Evolutionary conservation across 495 filamentous ascomycete genomes (phyloP).

Genomic region (Platismatia glauca): DNA sequence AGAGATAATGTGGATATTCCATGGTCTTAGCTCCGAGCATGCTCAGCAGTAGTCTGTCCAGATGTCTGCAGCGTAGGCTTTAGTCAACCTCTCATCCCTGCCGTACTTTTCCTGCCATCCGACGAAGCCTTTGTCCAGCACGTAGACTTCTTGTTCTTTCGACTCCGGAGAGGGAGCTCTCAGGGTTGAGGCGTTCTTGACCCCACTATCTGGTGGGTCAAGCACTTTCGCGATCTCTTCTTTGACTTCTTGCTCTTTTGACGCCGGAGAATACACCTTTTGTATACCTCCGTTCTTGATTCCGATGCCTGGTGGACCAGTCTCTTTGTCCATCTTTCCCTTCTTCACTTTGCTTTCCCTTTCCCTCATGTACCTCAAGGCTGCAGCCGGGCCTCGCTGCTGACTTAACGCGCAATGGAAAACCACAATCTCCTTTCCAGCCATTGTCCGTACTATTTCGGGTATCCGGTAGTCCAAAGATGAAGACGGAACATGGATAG

Average conservation of each 20-base stretch:
- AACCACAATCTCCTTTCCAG: constrained; percentile 72
- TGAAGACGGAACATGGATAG: constrained; percentile 64
- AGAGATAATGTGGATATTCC: not conserved
- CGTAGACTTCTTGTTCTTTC: constrained; percentile 60
- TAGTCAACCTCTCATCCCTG: constrained; percentile 69
- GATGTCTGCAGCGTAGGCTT: constrained; percentile 75
- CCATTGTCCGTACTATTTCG: constrained; percentile 68
- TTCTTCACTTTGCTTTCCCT: constrained; percentile 32
- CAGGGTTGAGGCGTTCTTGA: constrained; percentile 24
- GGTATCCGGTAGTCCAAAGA: constrained; percentile 68
- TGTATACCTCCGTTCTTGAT: constrained; percentile 5
- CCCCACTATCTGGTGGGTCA: constrained; percentile 1
- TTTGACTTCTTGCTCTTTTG: constrained; percentile 31
- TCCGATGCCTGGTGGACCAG: not conserved
- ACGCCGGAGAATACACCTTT: constrained; percentile 9
- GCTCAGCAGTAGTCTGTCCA: constrained; percentile 55
- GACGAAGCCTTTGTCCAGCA: constrained; percentile 80
- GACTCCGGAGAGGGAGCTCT: constrained; percentile 11
- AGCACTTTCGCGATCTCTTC: not conserved
- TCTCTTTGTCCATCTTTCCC: not conserved
- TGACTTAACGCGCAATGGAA: constrained; percentile 96
- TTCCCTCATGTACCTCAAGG: constrained; percentile 59
- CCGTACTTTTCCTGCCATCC: constrained; percentile 88
- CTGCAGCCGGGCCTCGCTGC: constrained; percentile 68
- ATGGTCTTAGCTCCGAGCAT: not conserved